phyloP scores from a whole-genome alignment of 371 early-diverging fungal species.

The Mortierella sp. region DNA sequence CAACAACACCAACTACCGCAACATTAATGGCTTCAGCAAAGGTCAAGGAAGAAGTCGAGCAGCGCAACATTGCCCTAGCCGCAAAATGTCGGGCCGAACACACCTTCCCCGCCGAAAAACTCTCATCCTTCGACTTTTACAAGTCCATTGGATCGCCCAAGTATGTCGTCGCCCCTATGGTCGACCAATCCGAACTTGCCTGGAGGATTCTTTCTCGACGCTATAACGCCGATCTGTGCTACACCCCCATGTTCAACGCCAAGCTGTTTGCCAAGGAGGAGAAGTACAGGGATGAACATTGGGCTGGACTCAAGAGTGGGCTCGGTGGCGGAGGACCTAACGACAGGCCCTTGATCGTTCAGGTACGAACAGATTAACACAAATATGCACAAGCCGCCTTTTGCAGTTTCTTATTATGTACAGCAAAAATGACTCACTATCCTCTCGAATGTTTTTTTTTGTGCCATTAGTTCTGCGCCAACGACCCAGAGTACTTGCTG shows the following conservation, averaged over 20 bases:
- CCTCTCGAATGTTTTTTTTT: not conserved
- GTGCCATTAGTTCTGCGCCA: conserved; percentile 94
- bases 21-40: conserved; percentile 3
- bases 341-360: conserved; percentile 95
- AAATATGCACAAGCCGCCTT: not conserved
- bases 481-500: conserved; percentile 91
- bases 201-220: conserved; percentile 94
- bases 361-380: conserved; percentile 64
- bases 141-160: conserved; percentile 79
- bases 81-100: conserved; percentile 37
- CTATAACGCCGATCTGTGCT: conserved; percentile 95
- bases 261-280: conserved; percentile 77
- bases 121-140: conserved; percentile 88
- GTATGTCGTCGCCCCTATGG: conserved; percentile 95
- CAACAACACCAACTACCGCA: not conserved
- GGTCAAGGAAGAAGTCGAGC: conserved; percentile 31
- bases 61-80: conserved; percentile 37
- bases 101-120: conserved; percentile 64
- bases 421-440: not conserved
- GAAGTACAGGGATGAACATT: conserved; percentile 83
- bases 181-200: conserved; percentile 93
- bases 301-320: conserved; percentile 57
- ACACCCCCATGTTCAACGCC: conserved; percentile 99
- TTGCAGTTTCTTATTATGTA: too few relatives aligned
- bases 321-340: conserved; percentile 71